Evolutionary conservation across 768 basidiomycete genomes (phyloP).

Genomic region (Boletus reticulatus): DNA sequence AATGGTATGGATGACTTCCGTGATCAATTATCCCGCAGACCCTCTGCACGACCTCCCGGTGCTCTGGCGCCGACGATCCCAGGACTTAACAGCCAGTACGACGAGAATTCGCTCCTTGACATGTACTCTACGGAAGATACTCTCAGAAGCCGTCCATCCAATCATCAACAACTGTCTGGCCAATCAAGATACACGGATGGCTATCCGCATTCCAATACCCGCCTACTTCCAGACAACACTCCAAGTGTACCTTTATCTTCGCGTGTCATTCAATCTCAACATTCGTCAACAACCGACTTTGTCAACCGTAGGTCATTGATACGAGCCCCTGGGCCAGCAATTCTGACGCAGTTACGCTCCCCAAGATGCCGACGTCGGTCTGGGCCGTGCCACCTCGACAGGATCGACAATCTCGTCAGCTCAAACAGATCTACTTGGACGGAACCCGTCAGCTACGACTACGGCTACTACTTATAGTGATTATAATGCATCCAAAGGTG

Average conservation of each 20-base stretch:
- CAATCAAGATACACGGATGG: constrained; percentile 22
- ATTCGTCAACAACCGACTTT: constrained; percentile 20
- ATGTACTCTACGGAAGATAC: constrained; percentile 21
- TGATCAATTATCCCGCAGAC: constrained; percentile 16
- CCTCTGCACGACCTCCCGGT: constrained; percentile 29
- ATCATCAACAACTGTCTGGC: constrained; percentile 19
- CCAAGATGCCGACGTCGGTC: constrained; percentile 16
- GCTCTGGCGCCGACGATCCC: constrained; percentile 28
- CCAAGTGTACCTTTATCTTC: constrained; percentile 7
- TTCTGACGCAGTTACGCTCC: constrained; percentile 3
- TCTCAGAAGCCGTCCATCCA: constrained; percentile 12
- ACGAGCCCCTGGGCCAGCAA: neutral
- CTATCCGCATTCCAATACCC: constrained; percentile 11
- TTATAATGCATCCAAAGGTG: constrained; percentile 15
- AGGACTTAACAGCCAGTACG: constrained; percentile 19
- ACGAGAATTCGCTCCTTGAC: constrained; percentile 24
- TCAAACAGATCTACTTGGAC: constrained; percentile 21
- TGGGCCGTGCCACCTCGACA: constrained; percentile 29
- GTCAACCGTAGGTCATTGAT: constrained; percentile 21
- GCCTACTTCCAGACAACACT: constrained; percentile 12
- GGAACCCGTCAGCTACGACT: constrained; percentile 28
- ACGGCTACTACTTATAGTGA: constrained; percentile 23
- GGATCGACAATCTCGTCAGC: constrained; percentile 30
- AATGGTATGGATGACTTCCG: constrained; percentile 24
- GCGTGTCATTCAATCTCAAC: constrained; percentile 18